Evolutionary conservation across 805 yeast species (phyloP).

Genomic region (Metschnikowia lochheadii): DNA sequence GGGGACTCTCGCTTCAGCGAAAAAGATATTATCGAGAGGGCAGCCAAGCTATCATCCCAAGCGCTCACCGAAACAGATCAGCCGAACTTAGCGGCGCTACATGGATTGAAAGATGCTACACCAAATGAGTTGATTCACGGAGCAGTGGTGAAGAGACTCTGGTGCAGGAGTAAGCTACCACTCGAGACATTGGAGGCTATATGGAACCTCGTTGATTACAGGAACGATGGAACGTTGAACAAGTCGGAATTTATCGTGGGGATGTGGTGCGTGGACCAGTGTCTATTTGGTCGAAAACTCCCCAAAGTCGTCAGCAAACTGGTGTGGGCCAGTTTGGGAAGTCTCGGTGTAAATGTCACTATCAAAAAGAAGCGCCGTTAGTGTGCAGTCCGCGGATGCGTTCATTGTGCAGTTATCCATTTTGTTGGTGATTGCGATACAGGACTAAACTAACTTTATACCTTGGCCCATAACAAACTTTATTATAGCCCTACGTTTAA

Average conservation of each 20-base stretch:
- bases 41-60: slow-evolving; percentile 26
- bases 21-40: slow-evolving; percentile 16
- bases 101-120: slow-evolving; percentile 26
- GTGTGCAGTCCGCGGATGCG: background rate
- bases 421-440: slow-evolving; percentile 3
- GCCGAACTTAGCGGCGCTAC: slow-evolving; percentile 26
- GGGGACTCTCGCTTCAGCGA: slow-evolving; percentile 15
- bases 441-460: background rate
- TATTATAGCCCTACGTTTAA: background rate
- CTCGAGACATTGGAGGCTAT: slow-evolving; percentile 51
- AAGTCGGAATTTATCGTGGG: slow-evolving; percentile 89
- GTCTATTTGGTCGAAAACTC: slow-evolving; percentile 86
- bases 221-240: slow-evolving; percentile 70
- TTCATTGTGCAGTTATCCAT: slow-evolving; percentile 1
- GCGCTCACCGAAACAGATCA: slow-evolving; percentile 20
- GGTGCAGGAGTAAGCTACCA: slow-evolving; percentile 76
- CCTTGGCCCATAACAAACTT: background rate
- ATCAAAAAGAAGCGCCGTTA: slow-evolving; percentile 32
- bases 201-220: slow-evolving; percentile 67
- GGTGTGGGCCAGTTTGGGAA: slow-evolving; percentile 78
- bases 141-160: slow-evolving; percentile 67
- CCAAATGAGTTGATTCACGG: slow-evolving; percentile 45
- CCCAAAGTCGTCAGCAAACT: slow-evolving; percentile 64
- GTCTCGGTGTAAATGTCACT: slow-evolving; percentile 39
- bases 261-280: slow-evolving; percentile 96